These are phyloP conservation scores for Magnolia officinalis DNA, from an alignment of 164 flowering plant genomes.

Conservation along the genomic window DNA sequence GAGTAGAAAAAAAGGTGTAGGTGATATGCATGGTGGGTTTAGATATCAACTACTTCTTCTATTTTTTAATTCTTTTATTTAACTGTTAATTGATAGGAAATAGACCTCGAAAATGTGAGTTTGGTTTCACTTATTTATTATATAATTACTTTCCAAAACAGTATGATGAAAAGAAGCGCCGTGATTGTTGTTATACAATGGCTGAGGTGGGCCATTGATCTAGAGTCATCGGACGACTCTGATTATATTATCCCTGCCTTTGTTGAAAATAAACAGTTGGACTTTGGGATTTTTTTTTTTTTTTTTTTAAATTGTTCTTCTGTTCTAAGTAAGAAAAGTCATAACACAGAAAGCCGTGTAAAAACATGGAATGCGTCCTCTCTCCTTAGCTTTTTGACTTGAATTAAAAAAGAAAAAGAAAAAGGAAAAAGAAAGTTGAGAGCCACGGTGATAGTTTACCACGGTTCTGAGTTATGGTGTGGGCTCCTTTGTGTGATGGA, in stretches of 20 bases:
- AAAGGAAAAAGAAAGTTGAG: neutral
- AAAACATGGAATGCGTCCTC: no score
- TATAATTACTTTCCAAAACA: neutral
- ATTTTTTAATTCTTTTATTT: no score
- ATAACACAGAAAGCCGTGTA: neutral
- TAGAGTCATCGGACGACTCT: neutral
- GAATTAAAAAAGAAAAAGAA: no score
- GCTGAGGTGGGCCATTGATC: neutral
- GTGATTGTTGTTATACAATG: neutral
- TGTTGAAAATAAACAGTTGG: neutral
- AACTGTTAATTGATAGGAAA: neutral
- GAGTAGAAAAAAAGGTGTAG: neutral
- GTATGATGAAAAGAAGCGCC: neutral
- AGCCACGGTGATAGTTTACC: neutral
- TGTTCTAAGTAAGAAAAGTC: neutral
- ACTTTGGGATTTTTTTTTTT: neutral
- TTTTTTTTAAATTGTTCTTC: no score
- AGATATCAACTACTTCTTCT: neutral
- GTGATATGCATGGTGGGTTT: no score
- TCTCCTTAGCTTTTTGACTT: no score
- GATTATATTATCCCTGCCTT: neutral
- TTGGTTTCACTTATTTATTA: neutral
- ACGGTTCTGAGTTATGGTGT: no score
- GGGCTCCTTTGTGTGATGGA: no score
- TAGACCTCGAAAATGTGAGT: no score